Evolutionary conservation across 768 basidiomycete genomes (phyloP).

Genomic region (Agrocybe pediades): DNA sequence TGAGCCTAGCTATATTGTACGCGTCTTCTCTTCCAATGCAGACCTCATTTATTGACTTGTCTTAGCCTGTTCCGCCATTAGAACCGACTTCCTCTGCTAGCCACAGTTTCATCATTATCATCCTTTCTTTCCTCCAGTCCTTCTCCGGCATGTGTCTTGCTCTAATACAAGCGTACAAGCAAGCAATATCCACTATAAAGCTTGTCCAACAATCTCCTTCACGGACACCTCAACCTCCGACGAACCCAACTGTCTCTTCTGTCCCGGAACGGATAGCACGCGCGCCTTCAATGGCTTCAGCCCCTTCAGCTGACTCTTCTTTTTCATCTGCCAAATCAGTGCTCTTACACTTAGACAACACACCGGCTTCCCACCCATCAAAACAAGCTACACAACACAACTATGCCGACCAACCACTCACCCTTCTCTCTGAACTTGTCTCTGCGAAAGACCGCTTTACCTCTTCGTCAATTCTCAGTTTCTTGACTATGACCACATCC

Average conservation of each 20-base stretch:
- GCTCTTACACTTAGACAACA: neutral
- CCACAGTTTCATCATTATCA: constrained; percentile 60
- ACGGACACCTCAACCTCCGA: constrained; percentile 20
- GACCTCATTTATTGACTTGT: constrained; percentile 1
- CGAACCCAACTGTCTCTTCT: constrained; percentile 4
- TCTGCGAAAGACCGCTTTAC: constrained; percentile 47
- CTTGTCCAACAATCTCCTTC: constrained; percentile 55
- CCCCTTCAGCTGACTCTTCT: constrained; percentile 8
- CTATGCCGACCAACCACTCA: constrained; percentile 44
- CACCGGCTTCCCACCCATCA: neutral
- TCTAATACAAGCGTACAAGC: constrained; percentile 69
- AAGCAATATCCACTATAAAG: constrained; percentile 63
- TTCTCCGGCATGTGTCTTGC: constrained; percentile 71
- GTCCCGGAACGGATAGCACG: constrained; percentile 9
- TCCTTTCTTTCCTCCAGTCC: constrained; percentile 74
- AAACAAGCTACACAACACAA: constrained; percentile 22
- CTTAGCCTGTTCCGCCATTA: constrained; percentile 25
- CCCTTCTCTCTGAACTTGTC: constrained; percentile 52
- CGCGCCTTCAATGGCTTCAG: constrained; percentile 14
- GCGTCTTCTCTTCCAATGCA: constrained; percentile 6
- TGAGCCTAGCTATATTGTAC: constrained; percentile 30
- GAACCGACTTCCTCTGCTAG: constrained; percentile 28
- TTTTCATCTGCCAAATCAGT: neutral
- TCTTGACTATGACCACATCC: constrained; percentile 46
- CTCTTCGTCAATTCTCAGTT: constrained; percentile 44